Base-by-base conservation (phyloP, 352 stramenopile genomes). In the Globisporangium iwayamae region DNA sequence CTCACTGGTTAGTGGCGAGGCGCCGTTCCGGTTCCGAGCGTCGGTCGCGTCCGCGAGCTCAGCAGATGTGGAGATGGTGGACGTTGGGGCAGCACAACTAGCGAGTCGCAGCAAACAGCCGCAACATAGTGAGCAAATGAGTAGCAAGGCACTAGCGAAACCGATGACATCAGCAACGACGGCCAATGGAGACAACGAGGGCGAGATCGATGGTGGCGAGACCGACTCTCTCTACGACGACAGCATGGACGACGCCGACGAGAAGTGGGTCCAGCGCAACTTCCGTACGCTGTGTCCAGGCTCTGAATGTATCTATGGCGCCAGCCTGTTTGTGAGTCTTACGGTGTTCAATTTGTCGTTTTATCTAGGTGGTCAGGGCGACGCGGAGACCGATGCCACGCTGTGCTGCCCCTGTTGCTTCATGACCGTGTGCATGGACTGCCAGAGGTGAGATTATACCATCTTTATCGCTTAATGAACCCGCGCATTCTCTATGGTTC, bases 381-480 rank as follows among this genome's bases (percentile, higher is more conserved):
- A 61, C 10, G 28, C 25, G 0, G 66, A 68, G 56, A 86, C 76
- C 1, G 83, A 91, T 63, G 85, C 79, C 1, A 81, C 69, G 34
- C 69, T 94, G 6, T 89, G 81, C 45, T 94, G 85, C 63, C 85
- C 85, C 25, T 94, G 83, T 63, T 94, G 85, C 68, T 94, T 94
- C 60, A 58, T 94, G 36, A 90, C 78, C 0, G 79, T 94, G 18
- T 94, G 81, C 52, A 88, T 92, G 74, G 69, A 77, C 51, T 91
- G 83, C 62, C 67, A 94, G 68, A 68, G 83, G 76, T 87, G 55
- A 16, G 54, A 5, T 36, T 9, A 8, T 8, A 36, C 32, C 32
- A 36, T 36, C 32, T 36, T 36, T 36, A 9, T 8, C 32, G 32
- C 32, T 36, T 9, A 36, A 36, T 36, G 32, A 36, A 36, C 4